A percentile compares a stretch with the other conserved stretches of the same genome.
phyloP scores from a whole-genome alignment of 345 rosid species.

The Syzygium aqueum region DNA sequence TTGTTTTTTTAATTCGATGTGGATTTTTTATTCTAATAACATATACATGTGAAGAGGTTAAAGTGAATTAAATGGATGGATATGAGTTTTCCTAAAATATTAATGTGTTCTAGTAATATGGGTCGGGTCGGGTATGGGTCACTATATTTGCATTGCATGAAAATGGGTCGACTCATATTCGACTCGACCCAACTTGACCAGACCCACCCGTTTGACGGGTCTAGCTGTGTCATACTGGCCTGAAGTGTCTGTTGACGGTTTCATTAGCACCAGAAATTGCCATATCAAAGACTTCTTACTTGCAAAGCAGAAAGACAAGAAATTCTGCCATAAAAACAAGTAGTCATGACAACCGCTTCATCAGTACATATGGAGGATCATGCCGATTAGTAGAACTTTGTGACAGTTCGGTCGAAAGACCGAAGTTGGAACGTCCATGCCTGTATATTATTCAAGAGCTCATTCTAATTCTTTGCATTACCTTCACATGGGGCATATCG shows the following conservation, averaged over 20 bases:
- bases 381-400: neutral
- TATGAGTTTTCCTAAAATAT: too few relatives aligned
- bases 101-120: too few relatives aligned
- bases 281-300: neutral
- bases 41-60: too few relatives aligned
- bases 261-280: neutral
- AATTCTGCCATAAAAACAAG: neutral
- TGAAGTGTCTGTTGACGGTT: neutral
- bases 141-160: too few relatives aligned
- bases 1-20: too few relatives aligned
- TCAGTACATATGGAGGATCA: neutral
- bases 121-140: too few relatives aligned
- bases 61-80: too few relatives aligned
- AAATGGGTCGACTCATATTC: too few relatives aligned
- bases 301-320: neutral
- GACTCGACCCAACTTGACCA: too few relatives aligned
- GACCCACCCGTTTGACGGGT: too few relatives aligned
- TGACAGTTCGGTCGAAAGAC: neutral
- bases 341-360: neutral
- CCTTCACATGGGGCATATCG: neutral
- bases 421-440: neutral
- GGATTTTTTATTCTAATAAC: too few relatives aligned
- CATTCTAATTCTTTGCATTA: neutral
- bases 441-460: neutral
- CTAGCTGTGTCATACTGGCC: neutral